A percentile compares a stretch with the other conserved stretches of the same genome.
Evolutionary conservation across 331 rosid species (phyloP).

Genomic region (Erythrophleum ivorense): DNA sequence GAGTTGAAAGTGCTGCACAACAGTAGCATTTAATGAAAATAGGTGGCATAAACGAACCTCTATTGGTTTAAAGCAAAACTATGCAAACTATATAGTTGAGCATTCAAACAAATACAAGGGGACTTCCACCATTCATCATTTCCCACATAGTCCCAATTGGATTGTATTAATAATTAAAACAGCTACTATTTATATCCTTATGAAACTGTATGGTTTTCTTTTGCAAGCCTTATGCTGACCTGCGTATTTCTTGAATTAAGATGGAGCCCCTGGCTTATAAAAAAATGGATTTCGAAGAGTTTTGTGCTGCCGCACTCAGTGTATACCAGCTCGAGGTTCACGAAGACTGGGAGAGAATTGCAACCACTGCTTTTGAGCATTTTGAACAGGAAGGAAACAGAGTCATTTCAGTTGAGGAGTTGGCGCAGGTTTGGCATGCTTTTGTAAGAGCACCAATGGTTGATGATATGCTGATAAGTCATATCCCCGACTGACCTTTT

Average conservation of each 20-base stretch:
- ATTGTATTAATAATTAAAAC: constrained; percentile 9
- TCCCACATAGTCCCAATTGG: constrained; percentile 20
- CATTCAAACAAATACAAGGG: constrained; percentile 14
- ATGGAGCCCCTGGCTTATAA: constrained; percentile 79
- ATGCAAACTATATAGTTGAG: constrained; percentile 1
- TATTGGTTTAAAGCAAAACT: constrained; percentile 9
- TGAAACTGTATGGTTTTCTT: constrained; percentile 14
- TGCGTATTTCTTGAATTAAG: constrained; percentile 50
- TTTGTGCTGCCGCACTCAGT: constrained; percentile 89
- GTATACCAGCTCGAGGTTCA: constrained; percentile 89
- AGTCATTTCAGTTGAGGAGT: constrained; percentile 80
- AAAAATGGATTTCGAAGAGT: constrained; percentile 87
- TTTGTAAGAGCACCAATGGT: constrained; percentile 10
- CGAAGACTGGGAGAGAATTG: constrained; percentile 83
- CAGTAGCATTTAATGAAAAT: background rate
- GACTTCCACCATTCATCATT: background rate
- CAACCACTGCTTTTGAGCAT: constrained; percentile 68
- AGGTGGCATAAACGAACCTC: constrained; percentile 28
- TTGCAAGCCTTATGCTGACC: constrained; percentile 33
- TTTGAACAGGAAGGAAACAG: constrained; percentile 84
- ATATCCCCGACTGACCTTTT: constrained; percentile 5
- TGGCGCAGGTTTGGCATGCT: constrained; percentile 76
- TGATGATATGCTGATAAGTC: background rate
- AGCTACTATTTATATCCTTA: background rate
- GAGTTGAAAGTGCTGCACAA: constrained; percentile 32